A percentile compares a stretch with the other conserved stretches of the same genome.
Evolutionary conservation across 345 rosid genomes (phyloP).

Genomic region (Barbarea vulgaris): DNA sequence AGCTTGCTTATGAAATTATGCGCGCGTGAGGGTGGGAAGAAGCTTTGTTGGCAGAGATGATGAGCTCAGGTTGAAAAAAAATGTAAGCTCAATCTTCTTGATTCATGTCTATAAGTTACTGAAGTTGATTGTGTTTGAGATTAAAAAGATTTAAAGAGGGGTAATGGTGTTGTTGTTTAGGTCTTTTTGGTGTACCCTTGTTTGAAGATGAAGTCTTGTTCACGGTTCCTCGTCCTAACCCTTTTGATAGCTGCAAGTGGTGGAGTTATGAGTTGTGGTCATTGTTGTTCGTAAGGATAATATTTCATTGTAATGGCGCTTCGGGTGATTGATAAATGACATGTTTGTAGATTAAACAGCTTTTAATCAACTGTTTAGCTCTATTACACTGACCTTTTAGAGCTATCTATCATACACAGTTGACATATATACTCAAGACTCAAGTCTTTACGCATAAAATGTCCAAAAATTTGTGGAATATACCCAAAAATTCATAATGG

Average conservation of each 20-base stretch:
- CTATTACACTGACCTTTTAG: no score
- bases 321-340: constrained; percentile 26
- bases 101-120: constrained; percentile 11
- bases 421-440: no score
- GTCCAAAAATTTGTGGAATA: no score
- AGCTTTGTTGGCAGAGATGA: constrained; percentile 72
- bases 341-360: no score
- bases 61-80: constrained; percentile 11
- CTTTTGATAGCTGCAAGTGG: constrained; percentile 10
- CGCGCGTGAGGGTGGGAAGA: constrained; percentile 85
- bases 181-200: constrained; percentile 10
- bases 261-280: constrained; percentile 13
- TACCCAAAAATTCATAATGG: no score
- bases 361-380: no score
- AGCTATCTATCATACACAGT: no score
- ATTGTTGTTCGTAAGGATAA: constrained; percentile 4
- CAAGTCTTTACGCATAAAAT: no score
- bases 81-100: constrained; percentile 29
- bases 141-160: background rate
- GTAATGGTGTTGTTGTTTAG: constrained; percentile 2
- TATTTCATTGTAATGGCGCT: constrained; percentile 13
- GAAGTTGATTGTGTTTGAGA: background rate
- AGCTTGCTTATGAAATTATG: constrained; percentile 77
- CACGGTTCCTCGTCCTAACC: constrained; percentile 6
- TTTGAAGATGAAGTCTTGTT: constrained; percentile 28